These are phyloP conservation scores for Talaromyces sp. DNA, from an alignment of 2,329 filamentous ascomycete genomes.

Conservation along the genomic window DNA sequence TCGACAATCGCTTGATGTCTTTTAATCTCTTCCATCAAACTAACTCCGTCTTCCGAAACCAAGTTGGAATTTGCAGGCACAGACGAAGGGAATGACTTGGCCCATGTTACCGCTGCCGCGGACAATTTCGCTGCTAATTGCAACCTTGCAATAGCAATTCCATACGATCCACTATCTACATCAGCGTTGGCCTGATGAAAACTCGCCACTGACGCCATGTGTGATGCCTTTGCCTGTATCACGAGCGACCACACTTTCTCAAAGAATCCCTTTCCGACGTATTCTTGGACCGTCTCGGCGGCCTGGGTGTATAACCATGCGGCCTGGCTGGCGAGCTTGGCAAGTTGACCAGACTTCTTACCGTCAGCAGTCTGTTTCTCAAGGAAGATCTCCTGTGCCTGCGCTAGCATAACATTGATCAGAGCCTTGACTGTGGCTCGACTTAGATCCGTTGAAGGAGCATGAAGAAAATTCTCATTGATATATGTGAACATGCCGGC, in stretches of 20 bases:
- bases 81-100: slow-evolving; percentile 75
- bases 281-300: slow-evolving; percentile 85
- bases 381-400: slow-evolving; percentile 94
- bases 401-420: slow-evolving; percentile 88
- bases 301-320: slow-evolving; percentile 84
- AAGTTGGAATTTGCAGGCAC: slow-evolving; percentile 80
- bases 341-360: slow-evolving; percentile 87
- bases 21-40: slow-evolving; percentile 77
- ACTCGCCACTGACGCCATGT: slow-evolving; percentile 82
- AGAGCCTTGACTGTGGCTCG: slow-evolving; percentile 93
- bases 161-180: slow-evolving; percentile 82
- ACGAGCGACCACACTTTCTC: slow-evolving; percentile 90
- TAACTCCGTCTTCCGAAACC: slow-evolving; percentile 69
- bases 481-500: slow-evolving; percentile 99
- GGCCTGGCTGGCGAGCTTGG: slow-evolving; percentile 89
- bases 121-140: slow-evolving; percentile 75
- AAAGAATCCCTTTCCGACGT: slow-evolving; percentile 85
- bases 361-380: slow-evolving; percentile 92
- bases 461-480: slow-evolving; percentile 98
- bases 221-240: slow-evolving; percentile 66
- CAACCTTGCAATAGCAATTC: slow-evolving; percentile 76
- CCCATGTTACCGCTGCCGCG: slow-evolving; percentile 72
- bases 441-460: slow-evolving; percentile 92
- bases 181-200: slow-evolving; percentile 93
- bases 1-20: slow-evolving; percentile 77